Evolutionary conservation across 106 monocot genomes (phyloP), one percentile per base, ranked within the genome.

Genomic region (Acorus gramineus): DNA sequence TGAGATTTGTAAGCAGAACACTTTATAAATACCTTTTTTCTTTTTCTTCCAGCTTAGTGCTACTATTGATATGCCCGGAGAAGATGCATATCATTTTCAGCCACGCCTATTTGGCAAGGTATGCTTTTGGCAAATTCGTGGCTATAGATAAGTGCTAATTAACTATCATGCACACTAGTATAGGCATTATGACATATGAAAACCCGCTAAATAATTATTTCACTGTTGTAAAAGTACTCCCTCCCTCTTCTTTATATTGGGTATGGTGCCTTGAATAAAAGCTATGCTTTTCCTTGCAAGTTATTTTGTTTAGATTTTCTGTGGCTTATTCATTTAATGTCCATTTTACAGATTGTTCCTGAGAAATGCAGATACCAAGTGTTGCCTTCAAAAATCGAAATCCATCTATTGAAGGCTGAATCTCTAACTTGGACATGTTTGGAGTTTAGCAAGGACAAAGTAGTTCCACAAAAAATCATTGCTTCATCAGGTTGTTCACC

Each of bases 351-450:
- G 89, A 85, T 90, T 12, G 65, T 80, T 69, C 80, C 80, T 46
- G 80, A 75, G 2, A 85, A 85, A 57, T 75, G 82, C 72, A 80
- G 55, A 77, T 85, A 77, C 59, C 44, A 52, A 12, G 89, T 85
- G 49, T 44, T 90, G 61, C 53, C 79, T 54, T 59, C 89, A 42
- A 90, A 85, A 78, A 65, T 90, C 64, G 85, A 90, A 77, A 80
- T 89, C 8, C 69, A 68, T 43, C 84, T 89, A 65, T 56, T 53
- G 3, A 89, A 89, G 66, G 79, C 76, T 49, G 84, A 89, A 53
- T 0, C 73, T 46, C 59, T 84, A 52, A 69, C 78, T 42, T 89
- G 89, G 89, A 71, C 81, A 53, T 81, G 81, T 44, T 60, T 89
- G 63, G 89, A 89, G 54, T 89, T 73, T 51, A 71, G 44, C 59